phyloP scores from a whole-genome alignment of 441 rosid species.

The Hura crepitans region DNA sequence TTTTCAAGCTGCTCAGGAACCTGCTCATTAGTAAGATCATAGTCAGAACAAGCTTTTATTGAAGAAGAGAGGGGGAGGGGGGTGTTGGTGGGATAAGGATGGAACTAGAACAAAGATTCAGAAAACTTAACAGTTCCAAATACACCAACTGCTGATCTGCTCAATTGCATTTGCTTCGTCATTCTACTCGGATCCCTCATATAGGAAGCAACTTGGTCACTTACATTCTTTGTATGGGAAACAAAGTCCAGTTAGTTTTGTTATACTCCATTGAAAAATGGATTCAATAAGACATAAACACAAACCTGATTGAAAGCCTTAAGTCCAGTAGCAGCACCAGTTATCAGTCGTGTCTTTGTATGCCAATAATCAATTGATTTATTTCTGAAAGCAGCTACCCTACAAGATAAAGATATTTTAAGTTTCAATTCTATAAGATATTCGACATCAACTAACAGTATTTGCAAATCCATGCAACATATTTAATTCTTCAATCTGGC shows the following conservation, averaged over 20 bases:
- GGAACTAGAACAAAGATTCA: neutral
- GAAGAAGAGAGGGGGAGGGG: too few species aligned
- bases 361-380: conserved; percentile 94
- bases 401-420: conserved; percentile 35
- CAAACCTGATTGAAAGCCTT: conserved; percentile 96
- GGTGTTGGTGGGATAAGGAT: neutral
- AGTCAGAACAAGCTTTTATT: conserved; percentile 26
- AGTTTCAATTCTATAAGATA: conserved; percentile 10
- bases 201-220: conserved; percentile 80
- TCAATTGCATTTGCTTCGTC: conserved; percentile 91
- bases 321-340: conserved; percentile 89
- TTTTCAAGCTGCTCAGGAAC: conserved; percentile 30
- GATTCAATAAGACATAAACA: conserved; percentile 9
- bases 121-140: conserved; percentile 66
- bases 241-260: conserved; percentile 22
- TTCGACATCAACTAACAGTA: conserved; percentile 1
- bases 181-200: conserved; percentile 97
- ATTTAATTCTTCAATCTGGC: neutral
- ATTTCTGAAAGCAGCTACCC: conserved; percentile 73
- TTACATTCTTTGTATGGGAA: conserved; percentile 56
- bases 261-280: conserved; percentile 1
- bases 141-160: conserved; percentile 53
- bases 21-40: conserved; percentile 25
- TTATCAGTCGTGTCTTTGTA: conserved; percentile 81
- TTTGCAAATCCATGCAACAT: neutral